A percentile compares a stretch with the other conserved stretches of the same genome.
Conservation (phyloP, 768 basidiomycete species). For the Sutorius australiensis region DNA sequence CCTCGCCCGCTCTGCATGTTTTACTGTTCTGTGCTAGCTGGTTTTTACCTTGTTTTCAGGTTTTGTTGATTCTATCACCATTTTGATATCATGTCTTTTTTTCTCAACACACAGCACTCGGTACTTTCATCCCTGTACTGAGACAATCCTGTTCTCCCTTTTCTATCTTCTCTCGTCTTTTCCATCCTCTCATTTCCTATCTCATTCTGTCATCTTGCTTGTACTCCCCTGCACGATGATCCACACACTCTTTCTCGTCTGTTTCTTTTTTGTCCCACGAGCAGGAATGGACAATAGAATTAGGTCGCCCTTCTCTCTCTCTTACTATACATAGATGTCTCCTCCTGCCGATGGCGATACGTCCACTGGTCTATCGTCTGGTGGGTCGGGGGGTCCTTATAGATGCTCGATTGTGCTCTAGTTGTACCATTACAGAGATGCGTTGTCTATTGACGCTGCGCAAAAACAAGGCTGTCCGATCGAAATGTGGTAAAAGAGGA, state of each 20-base stretch:
- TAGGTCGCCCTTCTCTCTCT: background rate
- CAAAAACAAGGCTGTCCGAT: background rate
- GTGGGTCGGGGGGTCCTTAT: background rate
- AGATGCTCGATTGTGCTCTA: constrained; percentile 14
- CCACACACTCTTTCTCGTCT: background rate
- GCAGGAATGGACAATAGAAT: constrained; percentile 20
- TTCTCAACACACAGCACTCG: constrained; percentile 5
- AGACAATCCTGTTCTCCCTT: constrained; percentile 2
- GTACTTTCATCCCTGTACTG: constrained; percentile 17
- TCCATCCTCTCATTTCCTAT: background rate
- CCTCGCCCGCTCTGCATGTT: background rate
- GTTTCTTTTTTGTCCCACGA: background rate
- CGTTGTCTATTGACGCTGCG: background rate
- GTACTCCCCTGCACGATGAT: constrained; percentile 1
- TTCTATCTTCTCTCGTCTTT: background rate
- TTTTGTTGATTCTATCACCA: constrained; percentile 1
- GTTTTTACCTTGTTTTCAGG: background rate
- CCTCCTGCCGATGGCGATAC: background rate
- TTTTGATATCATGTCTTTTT: constrained; percentile 8
- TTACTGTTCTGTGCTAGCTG: background rate
- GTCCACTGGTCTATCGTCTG: background rate
- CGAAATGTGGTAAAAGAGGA: background rate
- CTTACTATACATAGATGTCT: constrained; percentile 5
- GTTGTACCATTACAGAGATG: constrained; percentile 19
- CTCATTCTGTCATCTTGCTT: background rate